Evolutionary conservation across 495 filamentous ascomycete genomes (phyloP).

Genomic region (Penicillium verhagenii): DNA sequence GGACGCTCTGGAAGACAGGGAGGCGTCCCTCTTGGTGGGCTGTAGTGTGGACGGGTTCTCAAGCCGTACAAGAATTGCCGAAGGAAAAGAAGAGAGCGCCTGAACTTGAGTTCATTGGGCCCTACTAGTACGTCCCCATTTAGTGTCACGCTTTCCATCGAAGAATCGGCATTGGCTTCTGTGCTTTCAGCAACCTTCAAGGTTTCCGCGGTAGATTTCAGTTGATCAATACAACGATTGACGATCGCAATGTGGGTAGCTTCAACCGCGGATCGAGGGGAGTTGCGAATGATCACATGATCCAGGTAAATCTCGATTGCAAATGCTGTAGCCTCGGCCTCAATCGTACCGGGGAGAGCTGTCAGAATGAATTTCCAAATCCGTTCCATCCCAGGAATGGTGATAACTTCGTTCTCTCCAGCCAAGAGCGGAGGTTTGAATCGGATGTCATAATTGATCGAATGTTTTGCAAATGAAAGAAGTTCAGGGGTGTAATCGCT

Average conservation of each 20-base stretch:
- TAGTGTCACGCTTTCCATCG: constrained; percentile 47
- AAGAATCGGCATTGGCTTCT: constrained; percentile 40
- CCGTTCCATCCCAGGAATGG: constrained; percentile 66
- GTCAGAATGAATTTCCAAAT: constrained; percentile 82
- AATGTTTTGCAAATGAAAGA: constrained; percentile 64
- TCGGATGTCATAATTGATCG: constrained; percentile 47
- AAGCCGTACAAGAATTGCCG: constrained; percentile 56
- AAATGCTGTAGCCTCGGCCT: constrained; percentile 61
- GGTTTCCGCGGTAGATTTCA: constrained; percentile 64
- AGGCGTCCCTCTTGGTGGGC: constrained; percentile 40
- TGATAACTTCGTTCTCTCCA: constrained; percentile 46
- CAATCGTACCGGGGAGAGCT: constrained; percentile 67
- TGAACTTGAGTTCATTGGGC: constrained; percentile 60
- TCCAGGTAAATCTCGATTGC: constrained; percentile 78
- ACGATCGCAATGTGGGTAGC: constrained; percentile 77
- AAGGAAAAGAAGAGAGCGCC: constrained; percentile 61
- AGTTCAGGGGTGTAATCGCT: constrained; percentile 64
- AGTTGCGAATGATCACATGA: constrained; percentile 37
- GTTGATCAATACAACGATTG: constrained; percentile 71
- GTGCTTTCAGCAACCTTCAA: constrained; percentile 50
- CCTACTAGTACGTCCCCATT: constrained; percentile 44
- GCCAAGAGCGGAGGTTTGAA: constrained; percentile 37
- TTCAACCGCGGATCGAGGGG: constrained; percentile 51
- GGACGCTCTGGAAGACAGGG: constrained; percentile 39
- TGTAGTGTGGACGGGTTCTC: constrained; percentile 53